Evolutionary conservation across 225 moss, liverwort and hornwort genomes (phyloP).

Genomic region (Anthoceros angustus): DNA sequence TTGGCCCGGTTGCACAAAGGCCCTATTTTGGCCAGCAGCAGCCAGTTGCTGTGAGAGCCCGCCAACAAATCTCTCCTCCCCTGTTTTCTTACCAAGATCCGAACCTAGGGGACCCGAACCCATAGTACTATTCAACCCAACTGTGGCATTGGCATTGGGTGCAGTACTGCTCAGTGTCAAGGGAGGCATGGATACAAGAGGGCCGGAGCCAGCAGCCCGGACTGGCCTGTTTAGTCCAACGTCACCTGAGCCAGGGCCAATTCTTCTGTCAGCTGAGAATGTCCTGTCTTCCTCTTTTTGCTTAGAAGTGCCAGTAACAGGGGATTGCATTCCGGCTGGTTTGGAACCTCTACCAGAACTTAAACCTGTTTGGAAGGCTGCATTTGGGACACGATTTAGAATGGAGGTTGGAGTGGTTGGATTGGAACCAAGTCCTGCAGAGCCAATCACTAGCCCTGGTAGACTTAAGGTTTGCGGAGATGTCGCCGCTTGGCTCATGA

Average conservation of each 20-base stretch:
- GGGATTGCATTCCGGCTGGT: slow-evolving; percentile 23
- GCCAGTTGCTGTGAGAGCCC: slow-evolving; percentile 71
- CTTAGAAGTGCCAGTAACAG: slow-evolving; percentile 30
- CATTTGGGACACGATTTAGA: too few relatives aligned
- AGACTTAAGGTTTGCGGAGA: not conserved
- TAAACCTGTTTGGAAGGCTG: too few relatives aligned
- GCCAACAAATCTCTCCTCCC: slow-evolving; percentile 52
- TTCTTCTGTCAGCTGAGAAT: slow-evolving; percentile 36
- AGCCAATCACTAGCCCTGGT: not conserved
- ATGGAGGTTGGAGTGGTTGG: not conserved
- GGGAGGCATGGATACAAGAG: slow-evolving; percentile 36
- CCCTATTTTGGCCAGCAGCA: slow-evolving; percentile 46
- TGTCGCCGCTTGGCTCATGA: not conserved
- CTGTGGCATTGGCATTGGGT: slow-evolving; percentile 14
- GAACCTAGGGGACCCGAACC: slow-evolving; percentile 25
- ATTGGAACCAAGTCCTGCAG: not conserved
- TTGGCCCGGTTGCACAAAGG: slow-evolving; percentile 44
- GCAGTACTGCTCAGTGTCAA: slow-evolving; percentile 16
- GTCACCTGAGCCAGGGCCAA: slow-evolving; percentile 29
- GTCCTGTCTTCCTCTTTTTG: slow-evolving; percentile 62
- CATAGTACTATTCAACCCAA: slow-evolving; percentile 7
- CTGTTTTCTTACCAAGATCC: slow-evolving; percentile 60
- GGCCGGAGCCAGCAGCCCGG: slow-evolving; percentile 21
- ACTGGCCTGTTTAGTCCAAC: slow-evolving; percentile 13
- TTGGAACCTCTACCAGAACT: not conserved